phyloP scores from a whole-genome alignment of 2,329 filamentous ascomycete species.

The Moelleriella libera region DNA sequence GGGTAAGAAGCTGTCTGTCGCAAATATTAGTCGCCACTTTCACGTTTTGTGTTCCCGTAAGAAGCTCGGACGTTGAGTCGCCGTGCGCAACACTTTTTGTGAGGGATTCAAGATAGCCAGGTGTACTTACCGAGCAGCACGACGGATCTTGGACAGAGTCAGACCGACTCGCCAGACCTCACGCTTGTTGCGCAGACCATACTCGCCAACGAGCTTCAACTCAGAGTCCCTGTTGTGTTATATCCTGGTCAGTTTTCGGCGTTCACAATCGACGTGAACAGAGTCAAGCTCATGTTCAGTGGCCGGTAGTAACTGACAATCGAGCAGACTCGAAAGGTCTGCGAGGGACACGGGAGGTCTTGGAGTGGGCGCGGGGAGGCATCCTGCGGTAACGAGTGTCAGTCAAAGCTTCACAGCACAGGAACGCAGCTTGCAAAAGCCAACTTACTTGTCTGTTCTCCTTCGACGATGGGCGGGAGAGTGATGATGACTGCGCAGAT shows the following conservation, averaged over 20 bases:
- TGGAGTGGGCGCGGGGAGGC: constrained; percentile 63
- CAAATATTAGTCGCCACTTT: constrained; percentile 9
- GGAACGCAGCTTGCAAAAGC: constrained; percentile 2
- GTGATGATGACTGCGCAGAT: constrained; percentile 5
- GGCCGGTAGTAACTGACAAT: constrained; percentile 94
- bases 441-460: constrained; percentile 27
- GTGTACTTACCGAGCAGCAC: constrained; percentile 85
- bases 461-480: constrained; percentile 20
- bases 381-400: constrained; percentile 17
- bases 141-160: constrained; percentile 99
- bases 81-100: background rate
- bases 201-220: constrained; percentile 99
- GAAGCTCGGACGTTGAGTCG: too few species aligned
- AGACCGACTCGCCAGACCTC: constrained; percentile 99
- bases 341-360: constrained; percentile 98
- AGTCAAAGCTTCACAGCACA: constrained; percentile 8
- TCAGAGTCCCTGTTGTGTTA: constrained; percentile 77
- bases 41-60: background rate
- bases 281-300: constrained; percentile 97
- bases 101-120: background rate
- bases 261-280: constrained; percentile 81
- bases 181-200: constrained; percentile 99
- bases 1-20: constrained; percentile 90
- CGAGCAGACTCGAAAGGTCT: constrained; percentile 99
- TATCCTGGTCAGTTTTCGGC: constrained; percentile 46